Evolutionary conservation across 1,284 basidiomycete species (phyloP).

Genomic region (Cutaneotrichosporon spelunceum): DNA sequence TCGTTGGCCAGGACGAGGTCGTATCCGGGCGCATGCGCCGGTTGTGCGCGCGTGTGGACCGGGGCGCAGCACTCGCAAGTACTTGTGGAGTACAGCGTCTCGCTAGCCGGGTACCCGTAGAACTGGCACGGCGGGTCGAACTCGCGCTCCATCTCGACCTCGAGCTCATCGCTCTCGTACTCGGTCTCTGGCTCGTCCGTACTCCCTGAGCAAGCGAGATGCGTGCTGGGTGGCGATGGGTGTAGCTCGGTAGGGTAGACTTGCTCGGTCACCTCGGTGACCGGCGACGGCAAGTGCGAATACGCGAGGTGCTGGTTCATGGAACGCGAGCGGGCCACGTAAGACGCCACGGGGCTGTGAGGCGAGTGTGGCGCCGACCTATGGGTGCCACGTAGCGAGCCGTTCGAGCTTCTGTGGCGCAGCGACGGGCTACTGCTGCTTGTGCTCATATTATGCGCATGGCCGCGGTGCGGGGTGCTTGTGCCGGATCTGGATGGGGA

Average conservation of each 20-base stretch:
- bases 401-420: conserved; percentile 6
- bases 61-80: conserved; percentile 1
- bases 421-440: background rate
- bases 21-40: background rate
- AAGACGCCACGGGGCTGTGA: background rate
- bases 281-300: background rate
- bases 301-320: background rate
- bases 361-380: background rate
- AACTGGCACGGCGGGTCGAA: conserved; percentile 8
- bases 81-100: conserved; percentile 1
- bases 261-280: background rate
- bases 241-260: background rate
- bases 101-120: conserved; percentile 5
- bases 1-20: conserved; percentile 2
- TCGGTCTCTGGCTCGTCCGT: background rate
- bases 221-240: conserved; percentile 1
- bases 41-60: background rate
- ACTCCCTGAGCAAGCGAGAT: background rate
- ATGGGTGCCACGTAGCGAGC: background rate
- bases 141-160: background rate
- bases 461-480: background rate
- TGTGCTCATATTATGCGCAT: background rate
- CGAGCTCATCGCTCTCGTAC: background rate
- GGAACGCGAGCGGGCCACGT: background rate
- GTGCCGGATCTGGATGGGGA: background rate